Evolutionary conservation across 2,329 filamentous ascomycete species (phyloP), one percentile per base, ranked within the genome.

Genomic region (Hortaea sp.): DNA sequence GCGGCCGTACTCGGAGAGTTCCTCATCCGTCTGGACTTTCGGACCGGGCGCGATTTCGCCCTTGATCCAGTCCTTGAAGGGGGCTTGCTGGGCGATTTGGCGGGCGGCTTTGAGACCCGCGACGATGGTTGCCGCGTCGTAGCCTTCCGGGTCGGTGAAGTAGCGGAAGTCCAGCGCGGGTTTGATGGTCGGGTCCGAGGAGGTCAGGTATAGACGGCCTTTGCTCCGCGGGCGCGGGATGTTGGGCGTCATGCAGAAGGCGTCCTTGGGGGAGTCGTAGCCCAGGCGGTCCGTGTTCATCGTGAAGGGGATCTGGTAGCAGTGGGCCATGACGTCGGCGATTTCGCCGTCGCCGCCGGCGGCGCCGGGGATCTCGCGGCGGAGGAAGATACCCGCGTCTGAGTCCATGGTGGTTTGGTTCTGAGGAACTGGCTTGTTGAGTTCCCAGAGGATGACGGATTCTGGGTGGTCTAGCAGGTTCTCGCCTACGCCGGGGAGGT

Each of bases 261-360:
- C 87, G 59, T 89, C 84, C 50, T 82, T 71, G 42, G 78, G 78
- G 37, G 72, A 71, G 58, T 81, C 78, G 64, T 82, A 94, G 55
- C 88, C 88, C 7, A 95, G 76, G 37, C 71, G 81, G 46, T 76
- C 71, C 1, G 88, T 95, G 75, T 94, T 94, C 56, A 88, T 79
- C 52, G 82, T 85, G 69, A 94, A 94, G 45, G 88, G 88, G 56
- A 94, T 94, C 69, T 94, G 88, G 73, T 94, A 94, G 77, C 88
- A 94, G 72, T 94, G 88, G 84, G 92, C 92, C 88, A 94, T 94
- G 60, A 94, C 70, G 62, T 95, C 88, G 53, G 84, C 85, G 46
- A 85, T 82, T 51, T 84, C 77, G 44, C 84, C 84, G 57, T 94
- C 87, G 1, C 70, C 69, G 47, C 77, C 77, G 3, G 75, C 77